Evolutionary conservation across 208 protist genomes (phyloP).

Genomic region (Acanthamoeba rhysodes): DNA sequence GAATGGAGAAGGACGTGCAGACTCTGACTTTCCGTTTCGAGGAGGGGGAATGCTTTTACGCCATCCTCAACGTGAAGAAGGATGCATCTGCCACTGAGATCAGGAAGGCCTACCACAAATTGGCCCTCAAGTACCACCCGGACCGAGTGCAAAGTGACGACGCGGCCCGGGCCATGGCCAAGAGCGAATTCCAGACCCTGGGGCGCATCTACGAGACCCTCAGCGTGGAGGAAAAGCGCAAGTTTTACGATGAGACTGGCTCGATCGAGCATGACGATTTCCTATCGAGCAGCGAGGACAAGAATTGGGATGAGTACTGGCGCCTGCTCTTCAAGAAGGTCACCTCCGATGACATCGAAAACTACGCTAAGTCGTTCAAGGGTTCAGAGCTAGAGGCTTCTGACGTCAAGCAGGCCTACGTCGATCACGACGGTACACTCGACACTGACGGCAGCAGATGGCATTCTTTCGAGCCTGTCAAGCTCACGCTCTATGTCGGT

Average conservation of each 20-base stretch:
- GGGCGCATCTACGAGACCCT: constrained; percentile 67
- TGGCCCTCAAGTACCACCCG: constrained; percentile 95
- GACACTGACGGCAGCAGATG: no score
- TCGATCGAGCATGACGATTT: constrained; percentile 58
- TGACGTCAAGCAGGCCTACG: constrained; percentile 60
- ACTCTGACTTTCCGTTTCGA: constrained; percentile 1
- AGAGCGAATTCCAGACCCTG: constrained; percentile 57
- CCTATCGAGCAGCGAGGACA: constrained; percentile 11
- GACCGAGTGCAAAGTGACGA: constrained; percentile 88
- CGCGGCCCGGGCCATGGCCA: background rate
- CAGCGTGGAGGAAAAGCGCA: constrained; percentile 19
- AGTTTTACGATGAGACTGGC: constrained; percentile 59
- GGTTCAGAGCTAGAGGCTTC: constrained; percentile 5
- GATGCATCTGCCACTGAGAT: constrained; percentile 92
- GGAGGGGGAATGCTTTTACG: constrained; percentile 91
- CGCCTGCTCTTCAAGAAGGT: constrained; percentile 68
- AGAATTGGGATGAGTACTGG: constrained; percentile 65
- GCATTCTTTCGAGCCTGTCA: background rate
- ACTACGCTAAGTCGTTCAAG: constrained; percentile 56
- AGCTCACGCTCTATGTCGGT: background rate
- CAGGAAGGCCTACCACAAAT: constrained; percentile 94
- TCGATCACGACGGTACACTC: constrained; percentile 16
- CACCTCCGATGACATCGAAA: constrained; percentile 47
- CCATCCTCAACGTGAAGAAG: constrained; percentile 91
- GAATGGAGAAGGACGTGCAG: background rate